These are phyloP conservation scores for Halophytophthora batemanensis DNA, from an alignment of 352 stramenopile species.

Conservation along the genomic window DNA sequence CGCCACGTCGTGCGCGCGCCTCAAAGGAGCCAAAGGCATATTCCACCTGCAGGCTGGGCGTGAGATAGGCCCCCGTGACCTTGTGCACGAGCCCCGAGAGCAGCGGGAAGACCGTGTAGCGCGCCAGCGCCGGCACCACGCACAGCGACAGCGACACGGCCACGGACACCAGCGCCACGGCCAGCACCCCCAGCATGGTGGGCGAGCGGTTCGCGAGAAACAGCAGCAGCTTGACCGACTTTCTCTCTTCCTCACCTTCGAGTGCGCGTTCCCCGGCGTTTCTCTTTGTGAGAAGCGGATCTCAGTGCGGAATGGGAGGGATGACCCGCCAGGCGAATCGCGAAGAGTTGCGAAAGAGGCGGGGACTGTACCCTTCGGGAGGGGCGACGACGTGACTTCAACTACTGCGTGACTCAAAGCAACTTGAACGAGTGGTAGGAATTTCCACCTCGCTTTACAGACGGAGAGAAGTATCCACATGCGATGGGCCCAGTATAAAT, in stretches of 20 bases:
- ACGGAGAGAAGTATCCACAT: background rate
- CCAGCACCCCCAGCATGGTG: conserved; percentile 41
- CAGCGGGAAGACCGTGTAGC: conserved; percentile 55
- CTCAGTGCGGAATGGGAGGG: background rate
- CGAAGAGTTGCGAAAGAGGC: no score
- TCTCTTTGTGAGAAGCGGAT: background rate
- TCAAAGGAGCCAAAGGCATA: conserved; percentile 48
- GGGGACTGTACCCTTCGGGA: no score
- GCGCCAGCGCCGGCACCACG: conserved; percentile 52
- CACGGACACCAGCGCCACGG: conserved; percentile 47
- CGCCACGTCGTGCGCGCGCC: conserved; percentile 18
- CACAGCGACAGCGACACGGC: conserved; percentile 62
- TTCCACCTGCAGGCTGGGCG: conserved; percentile 47
- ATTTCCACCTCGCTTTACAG: background rate
- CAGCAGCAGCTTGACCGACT: conserved; percentile 26
- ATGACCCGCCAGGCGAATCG: background rate
- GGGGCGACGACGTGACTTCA: no score
- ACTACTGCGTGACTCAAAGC: no score
- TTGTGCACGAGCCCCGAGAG: conserved; percentile 54
- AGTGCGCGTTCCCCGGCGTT: conserved; percentile 5
- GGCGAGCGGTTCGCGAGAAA: conserved; percentile 28
- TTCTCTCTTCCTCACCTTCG: conserved; percentile 6
- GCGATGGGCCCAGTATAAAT: background rate
- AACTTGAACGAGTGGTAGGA: conserved; percentile 1
- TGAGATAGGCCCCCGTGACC: conserved; percentile 47